These are phyloP conservation scores for Mycena polygramma DNA, from an alignment of 768 basidiomycete species.

Conservation along the genomic window DNA sequence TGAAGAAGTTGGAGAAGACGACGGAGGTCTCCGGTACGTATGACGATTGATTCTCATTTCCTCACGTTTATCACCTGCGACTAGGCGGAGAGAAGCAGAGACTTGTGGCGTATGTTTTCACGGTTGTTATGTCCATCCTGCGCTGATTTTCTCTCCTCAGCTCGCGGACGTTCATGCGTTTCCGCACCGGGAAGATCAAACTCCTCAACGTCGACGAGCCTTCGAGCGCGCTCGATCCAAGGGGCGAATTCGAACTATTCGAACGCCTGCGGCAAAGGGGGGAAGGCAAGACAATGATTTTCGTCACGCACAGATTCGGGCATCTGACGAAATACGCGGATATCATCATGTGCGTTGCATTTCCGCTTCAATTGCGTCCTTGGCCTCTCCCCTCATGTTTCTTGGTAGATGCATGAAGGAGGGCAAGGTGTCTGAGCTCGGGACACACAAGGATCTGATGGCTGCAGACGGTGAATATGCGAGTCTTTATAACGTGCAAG, in stretches of 20 bases:
- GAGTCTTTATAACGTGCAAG: slow-evolving; percentile 44
- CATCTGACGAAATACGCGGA: slow-evolving; percentile 38
- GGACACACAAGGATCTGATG: slow-evolving; percentile 33
- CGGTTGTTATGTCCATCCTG: neutral
- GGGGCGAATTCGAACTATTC: slow-evolving; percentile 36
- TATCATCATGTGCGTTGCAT: slow-evolving; percentile 33
- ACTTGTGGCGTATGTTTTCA: slow-evolving; percentile 34
- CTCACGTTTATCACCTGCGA: neutral
- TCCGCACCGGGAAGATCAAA: slow-evolving; percentile 31
- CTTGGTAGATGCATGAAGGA: slow-evolving; percentile 36
- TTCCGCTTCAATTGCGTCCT: neutral
- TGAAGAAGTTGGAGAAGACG: slow-evolving; percentile 24
- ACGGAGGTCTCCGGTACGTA: slow-evolving; percentile 29
- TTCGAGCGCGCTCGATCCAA: slow-evolving; percentile 35
- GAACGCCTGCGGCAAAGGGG: slow-evolving; percentile 28
- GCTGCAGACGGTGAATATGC: slow-evolving; percentile 34
- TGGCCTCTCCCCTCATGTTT: no score
- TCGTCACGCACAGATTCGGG: slow-evolving; percentile 38
- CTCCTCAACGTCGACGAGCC: slow-evolving; percentile 39
- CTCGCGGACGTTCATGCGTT: slow-evolving; percentile 38
- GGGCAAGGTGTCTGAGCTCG: slow-evolving; percentile 30
- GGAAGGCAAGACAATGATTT: slow-evolving; percentile 37
- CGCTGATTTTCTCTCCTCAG: slow-evolving; percentile 5
- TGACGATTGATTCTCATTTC: no score
- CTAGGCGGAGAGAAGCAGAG: slow-evolving; percentile 37